These are phyloP conservation scores for Trebouxia sp. DNA, from an alignment of 139 green algal genomes.

Conservation along the genomic window DNA sequence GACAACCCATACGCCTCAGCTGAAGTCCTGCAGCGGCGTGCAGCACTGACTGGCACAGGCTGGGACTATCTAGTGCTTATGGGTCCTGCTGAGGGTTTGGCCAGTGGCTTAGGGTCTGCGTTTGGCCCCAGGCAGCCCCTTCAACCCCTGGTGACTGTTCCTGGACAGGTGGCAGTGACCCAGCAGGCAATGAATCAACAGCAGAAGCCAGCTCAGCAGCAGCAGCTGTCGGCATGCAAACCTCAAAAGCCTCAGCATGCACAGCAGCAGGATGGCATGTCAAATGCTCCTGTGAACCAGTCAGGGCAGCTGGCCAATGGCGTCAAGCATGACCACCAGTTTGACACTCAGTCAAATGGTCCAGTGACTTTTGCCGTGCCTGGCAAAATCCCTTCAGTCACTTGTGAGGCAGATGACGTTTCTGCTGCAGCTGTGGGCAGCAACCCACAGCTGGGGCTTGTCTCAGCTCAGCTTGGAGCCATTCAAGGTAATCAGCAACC, in stretches of 20 bases:
- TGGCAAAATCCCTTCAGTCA: too few species aligned
- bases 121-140: not conserved
- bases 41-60: not conserved
- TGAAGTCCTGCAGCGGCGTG: conserved; percentile 26
- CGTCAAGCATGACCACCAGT: too few species aligned
- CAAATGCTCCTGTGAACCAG: too few species aligned
- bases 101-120: not conserved
- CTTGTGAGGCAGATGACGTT: too few species aligned
- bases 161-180: not conserved
- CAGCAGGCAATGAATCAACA: not conserved
- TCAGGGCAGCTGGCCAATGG: too few species aligned
- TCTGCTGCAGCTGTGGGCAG: too few species aligned
- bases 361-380: too few species aligned
- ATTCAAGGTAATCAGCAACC: too few species aligned
- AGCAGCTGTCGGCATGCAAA: not conserved
- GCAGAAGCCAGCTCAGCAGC: conserved; percentile 3
- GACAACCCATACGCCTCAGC: conserved; percentile 25
- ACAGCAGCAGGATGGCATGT: not conserved
- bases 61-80: conserved; percentile 2
- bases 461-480: too few species aligned
- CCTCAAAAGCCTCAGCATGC: not conserved
- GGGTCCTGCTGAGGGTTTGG: not conserved
- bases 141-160: not conserved
- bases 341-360: too few species aligned
- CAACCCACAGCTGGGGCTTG: too few species aligned